phyloP scores from a whole-genome alignment of 352 stramenopile species.

The Phytophthora sansomeana region DNA sequence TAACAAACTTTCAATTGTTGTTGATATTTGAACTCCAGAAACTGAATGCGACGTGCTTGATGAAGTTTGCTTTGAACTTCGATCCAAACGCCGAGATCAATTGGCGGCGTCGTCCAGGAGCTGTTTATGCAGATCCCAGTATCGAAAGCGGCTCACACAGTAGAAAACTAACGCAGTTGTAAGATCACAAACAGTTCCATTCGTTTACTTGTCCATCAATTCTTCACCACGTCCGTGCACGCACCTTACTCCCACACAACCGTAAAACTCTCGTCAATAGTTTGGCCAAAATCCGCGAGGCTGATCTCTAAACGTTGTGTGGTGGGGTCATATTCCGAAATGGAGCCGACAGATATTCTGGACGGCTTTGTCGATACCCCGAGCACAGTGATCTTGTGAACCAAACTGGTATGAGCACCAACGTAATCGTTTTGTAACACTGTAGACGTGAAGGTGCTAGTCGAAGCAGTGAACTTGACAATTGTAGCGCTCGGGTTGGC shows the following conservation, averaged over 20 bases:
- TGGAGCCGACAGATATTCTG: constrained; percentile 36
- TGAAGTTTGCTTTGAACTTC: constrained; percentile 86
- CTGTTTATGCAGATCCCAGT: constrained; percentile 7
- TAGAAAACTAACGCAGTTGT: background rate
- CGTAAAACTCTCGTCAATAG: constrained; percentile 34
- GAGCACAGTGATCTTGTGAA: constrained; percentile 43
- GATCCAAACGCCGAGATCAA: constrained; percentile 68
- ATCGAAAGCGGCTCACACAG: background rate
- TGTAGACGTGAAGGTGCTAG: constrained; percentile 20
- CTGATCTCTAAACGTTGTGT: constrained; percentile 41
- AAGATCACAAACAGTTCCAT: background rate
- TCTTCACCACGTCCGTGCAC: background rate
- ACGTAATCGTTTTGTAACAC: constrained; percentile 32
- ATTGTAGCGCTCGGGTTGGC: constrained; percentile 40
- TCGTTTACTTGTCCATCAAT: no score
- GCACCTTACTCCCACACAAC: constrained; percentile 28
- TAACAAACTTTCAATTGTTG: background rate
- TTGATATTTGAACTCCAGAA: constrained; percentile 38
- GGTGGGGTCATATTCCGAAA: constrained; percentile 35
- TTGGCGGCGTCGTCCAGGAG: constrained; percentile 37
- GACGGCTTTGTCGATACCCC: constrained; percentile 26
- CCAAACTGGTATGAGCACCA: constrained; percentile 16
- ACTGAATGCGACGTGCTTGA: constrained; percentile 72
- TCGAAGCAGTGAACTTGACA: constrained; percentile 44
- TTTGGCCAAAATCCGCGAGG: constrained; percentile 29